Evolutionary conservation across 257 asterid genomes (phyloP), one percentile per base, ranked within the genome.

Genomic region (Gentiana macrophylla): DNA sequence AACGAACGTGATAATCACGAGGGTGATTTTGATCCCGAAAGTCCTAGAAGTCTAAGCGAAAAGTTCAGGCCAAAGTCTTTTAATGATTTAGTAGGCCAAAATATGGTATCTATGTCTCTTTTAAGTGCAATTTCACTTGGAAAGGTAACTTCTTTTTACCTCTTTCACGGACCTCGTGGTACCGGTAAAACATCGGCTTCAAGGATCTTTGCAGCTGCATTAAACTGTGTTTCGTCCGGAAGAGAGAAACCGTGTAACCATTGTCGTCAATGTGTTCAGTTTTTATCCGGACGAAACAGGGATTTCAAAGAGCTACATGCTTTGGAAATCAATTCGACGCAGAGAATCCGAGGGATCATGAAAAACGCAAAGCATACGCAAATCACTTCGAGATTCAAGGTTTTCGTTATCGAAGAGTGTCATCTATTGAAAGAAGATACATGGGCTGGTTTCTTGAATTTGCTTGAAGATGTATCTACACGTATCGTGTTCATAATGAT

Each of bases 161-260:
- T 91, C 53, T 91, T 87, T 55, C 86, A 91, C 50, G 97, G 97
- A 45, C 98, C 93, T 11, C 82, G 93, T 9, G 98, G 98, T 49
- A 84, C 86, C 4, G 98, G 98, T 5, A 91, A 91, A 68, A 87
- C 97, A 37, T 87, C 90, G 1, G 81, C 95, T 32, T 70, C 97
- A 33, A 77, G 86, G 72, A 67, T 91, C 56, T 87, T 91, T 61
- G 84, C 97, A n/a, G 97, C 97, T 9, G 93, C 98, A 1, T 62
- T 91, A 51, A 91, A 87, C 63, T 91, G 98, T 70, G 70, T 76
- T 9, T 83, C 97, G 35, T 37, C 56, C 0, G 84, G 79, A 32
- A 46, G 44, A 12, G 76, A 71, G 13, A 78, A 64, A 66, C 98
- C 95, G 8, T 91, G 98, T 55, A 95, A 95, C 2, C 33, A 69